These are phyloP conservation scores for Vitis vinifera DNA, from an alignment of 164 flowering plant genomes.

Conservation along the genomic window ASM3070453v1 NC_081814.1:4922501-4923000, in stretches of 20 bases:
- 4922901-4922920: constrained; percentile 19
- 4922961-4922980: too few species aligned
- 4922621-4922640: not conserved
- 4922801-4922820: not conserved
- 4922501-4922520: too few species aligned
- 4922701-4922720: constrained; percentile 15
- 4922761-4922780: constrained; percentile 26
- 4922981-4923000: too few species aligned
- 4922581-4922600: too few species aligned
- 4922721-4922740: constrained; percentile 26
- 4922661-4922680: constrained; percentile 2
- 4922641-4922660: not conserved
- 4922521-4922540: too few species aligned
- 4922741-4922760: constrained; percentile 18
- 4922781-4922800: not conserved
- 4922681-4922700: constrained; percentile 21
- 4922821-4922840: constrained; percentile 9
- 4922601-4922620: not conserved
- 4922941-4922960: too few species aligned
- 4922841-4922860: not conserved
- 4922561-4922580: too few species aligned
- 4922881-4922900: not conserved
- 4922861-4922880: too few species aligned
- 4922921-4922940: constrained; percentile 11
- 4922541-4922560: too few species aligned